Percentiles rank a stretch among this genome's conserved stretches.
phyloP scores from a whole-genome alignment of 2,329 filamentous ascomycete genomes.

The Apiospora malaysiana region DNA sequence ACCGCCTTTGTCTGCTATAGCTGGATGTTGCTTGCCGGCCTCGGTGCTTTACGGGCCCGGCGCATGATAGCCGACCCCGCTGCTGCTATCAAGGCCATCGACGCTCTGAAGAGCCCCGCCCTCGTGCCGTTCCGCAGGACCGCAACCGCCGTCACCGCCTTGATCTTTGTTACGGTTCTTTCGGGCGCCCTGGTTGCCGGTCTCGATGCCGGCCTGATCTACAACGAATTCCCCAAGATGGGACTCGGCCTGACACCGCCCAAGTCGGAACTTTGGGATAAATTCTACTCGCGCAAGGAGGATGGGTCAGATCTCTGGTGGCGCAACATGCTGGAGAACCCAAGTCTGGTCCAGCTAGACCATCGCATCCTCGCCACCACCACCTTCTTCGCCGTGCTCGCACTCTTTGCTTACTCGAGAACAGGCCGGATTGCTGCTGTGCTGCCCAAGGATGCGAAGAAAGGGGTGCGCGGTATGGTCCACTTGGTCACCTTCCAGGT shows the following conservation, averaged over 20 bases:
- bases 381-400: conserved; percentile 81
- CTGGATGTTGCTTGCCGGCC: conserved; percentile 90
- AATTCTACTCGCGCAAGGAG: conserved; percentile 80
- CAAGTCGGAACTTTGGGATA: conserved; percentile 79
- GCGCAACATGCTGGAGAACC: conserved; percentile 98
- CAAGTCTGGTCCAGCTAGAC: conserved; percentile 91
- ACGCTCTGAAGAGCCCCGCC: conserved; percentile 68
- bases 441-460: conserved; percentile 68
- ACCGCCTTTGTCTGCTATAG: conserved; percentile 93
- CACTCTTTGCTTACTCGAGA: conserved; percentile 81
- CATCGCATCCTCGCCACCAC: conserved; percentile 91
- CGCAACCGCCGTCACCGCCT: conserved; percentile 70
- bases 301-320: conserved; percentile 89
- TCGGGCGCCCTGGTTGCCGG: conserved; percentile 94
- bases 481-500: conserved; percentile 85
- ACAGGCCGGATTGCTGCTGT: conserved; percentile 62
- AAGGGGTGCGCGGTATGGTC: conserved; percentile 78
- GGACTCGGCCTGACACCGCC: conserved; percentile 83
- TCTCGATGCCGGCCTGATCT: conserved; percentile 94
- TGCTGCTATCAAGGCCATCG: conserved; percentile 64
- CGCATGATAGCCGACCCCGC: conserved; percentile 72
- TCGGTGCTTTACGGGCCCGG: conserved; percentile 81
- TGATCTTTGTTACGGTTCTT: conserved; percentile 90
- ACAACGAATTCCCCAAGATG: conserved; percentile 99
- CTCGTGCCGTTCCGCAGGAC: conserved; percentile 76